Evolutionary conservation across 257 asterid genomes (phyloP), one percentile per base, ranked within the genome.

Genomic region (Prunella vulgaris): DNA sequence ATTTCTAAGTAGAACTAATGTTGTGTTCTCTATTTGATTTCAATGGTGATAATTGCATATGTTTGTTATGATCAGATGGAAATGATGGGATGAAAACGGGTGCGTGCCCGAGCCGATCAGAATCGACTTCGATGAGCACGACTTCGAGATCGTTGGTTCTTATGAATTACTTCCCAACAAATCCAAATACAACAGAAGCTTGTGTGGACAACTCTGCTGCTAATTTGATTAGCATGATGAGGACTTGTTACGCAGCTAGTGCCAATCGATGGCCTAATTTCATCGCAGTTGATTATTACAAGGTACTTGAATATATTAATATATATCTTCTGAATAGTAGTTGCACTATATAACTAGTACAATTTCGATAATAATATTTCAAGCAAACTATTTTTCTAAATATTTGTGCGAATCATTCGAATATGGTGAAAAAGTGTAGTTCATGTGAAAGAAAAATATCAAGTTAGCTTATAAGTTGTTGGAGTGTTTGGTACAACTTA

Each of bases 241-340:
- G 61, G 51, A 88, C 93, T 74, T 92, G 97, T 72, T 79, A 80
- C 60, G 63, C 52, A 53, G 93, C 92, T 60, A 81, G 80, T 1
- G 96, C 89, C 37, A 80, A 75, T 15, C 81, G 98, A 25, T 93
- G 98, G 98, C 97, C 98, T 0, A 93, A 93, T 81, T 93, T 90
- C 82, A 84, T 93, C 37, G 89, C 98, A 1, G 97, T 93, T 46
- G 97, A 93, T 74, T 93, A 81, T 78, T 93, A 93, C 78, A 79
- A 71, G 86, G 98, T 87, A 79, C 7, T 8, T 37, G 5, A 30
- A 30, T 3, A 30, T 3, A 25, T 25, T 1, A 25, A 25, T n/a
- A n/a, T n/a, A n/a, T n/a, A n/a, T n/a, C n/a, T n/a, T n/a, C n/a
- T n/a, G n/a, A n/a, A n/a, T n/a, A 27, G 4, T 4, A 27, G 32